Conservation (phyloP, 2,329 filamentous ascomycete genomes). For the Microascus cirrosus region DNA sequence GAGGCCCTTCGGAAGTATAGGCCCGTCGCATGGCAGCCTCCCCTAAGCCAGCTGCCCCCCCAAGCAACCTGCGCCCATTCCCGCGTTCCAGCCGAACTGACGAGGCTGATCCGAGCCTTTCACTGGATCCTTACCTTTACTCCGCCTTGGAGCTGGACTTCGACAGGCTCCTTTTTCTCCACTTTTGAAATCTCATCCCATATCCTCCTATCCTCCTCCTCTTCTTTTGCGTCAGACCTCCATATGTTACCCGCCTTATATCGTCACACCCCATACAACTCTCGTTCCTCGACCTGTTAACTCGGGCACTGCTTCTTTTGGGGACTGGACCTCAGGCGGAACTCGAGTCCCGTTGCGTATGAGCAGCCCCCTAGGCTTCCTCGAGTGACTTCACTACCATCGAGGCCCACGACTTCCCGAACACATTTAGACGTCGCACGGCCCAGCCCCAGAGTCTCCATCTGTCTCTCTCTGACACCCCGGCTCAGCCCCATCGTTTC, state of each 20-base stretch:
- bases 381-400: background rate
- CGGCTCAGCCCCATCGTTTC: background rate
- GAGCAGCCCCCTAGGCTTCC: background rate
- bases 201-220: background rate
- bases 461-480: background rate
- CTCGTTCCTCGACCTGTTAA: background rate
- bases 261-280: background rate
- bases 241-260: background rate
- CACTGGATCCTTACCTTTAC: background rate
- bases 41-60: background rate
- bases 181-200: background rate
- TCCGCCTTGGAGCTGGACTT: background rate
- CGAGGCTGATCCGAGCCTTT: background rate
- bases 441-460: background rate
- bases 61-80: background rate
- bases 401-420: background rate
- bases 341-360: background rate
- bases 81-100: background rate
- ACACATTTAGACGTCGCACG: background rate
- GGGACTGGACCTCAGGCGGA: background rate
- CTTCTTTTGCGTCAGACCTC: background rate
- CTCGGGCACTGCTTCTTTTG: background rate
- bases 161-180: background rate
- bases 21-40: background rate
- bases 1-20: too few relatives aligned